A percentile compares a stretch with the other conserved stretches of the same genome.
These are phyloP conservation scores for Fusarium sp. DNA, from an alignment of 2,329 filamentous ascomycete species.

Conservation along the genomic window DNA sequence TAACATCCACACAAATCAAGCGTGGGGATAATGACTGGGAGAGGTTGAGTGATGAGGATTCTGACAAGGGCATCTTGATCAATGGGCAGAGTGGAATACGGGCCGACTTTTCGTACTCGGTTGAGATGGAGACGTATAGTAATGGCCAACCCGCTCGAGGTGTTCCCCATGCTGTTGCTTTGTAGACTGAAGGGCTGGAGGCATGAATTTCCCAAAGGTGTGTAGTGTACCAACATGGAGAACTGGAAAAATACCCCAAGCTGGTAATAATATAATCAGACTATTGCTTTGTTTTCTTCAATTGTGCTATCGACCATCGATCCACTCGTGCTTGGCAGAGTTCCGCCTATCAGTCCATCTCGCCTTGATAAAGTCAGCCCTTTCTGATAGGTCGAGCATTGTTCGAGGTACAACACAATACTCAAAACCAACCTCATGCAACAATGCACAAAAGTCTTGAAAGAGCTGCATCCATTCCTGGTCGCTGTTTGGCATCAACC, in stretches of 20 bases:
- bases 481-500: conserved; percentile 29
- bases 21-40: neutral
- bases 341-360: conserved; percentile 2
- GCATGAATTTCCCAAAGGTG: too few species aligned
- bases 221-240: too few species aligned
- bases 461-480: conserved; percentile 21
- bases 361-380: conserved; percentile 15
- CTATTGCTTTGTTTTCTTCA: too few species aligned
- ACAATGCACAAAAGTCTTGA: conserved; percentile 12
- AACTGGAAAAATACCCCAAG: too few species aligned
- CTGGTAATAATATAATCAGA: too few species aligned
- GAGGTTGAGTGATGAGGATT: conserved; percentile 3
- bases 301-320: too few species aligned
- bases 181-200: too few species aligned
- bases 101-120: neutral
- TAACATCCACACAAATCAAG: neutral
- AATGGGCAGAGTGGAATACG: neutral
- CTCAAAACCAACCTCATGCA: conserved; percentile 14
- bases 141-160: too few species aligned
- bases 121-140: conserved; percentile 7
- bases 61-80: neutral
- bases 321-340: too few species aligned
- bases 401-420: conserved; percentile 22
- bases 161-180: too few species aligned
- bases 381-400: conserved; percentile 5